Base-by-base conservation (phyloP, 345 rosid species). In the Gossypium sturtianum region DNA sequence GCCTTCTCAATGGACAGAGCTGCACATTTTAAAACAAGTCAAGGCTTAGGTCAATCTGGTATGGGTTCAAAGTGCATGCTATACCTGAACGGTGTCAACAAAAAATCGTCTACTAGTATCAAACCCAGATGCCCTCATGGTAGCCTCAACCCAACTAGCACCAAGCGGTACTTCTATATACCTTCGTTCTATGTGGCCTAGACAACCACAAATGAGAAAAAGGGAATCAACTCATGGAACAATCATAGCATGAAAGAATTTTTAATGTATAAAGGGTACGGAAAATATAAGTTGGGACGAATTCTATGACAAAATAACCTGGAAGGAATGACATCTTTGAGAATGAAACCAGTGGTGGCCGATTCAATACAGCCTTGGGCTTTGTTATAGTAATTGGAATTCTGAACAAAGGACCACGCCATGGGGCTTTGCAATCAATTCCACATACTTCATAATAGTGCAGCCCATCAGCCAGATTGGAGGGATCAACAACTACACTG, bases 61-160 rank as follows among this genome's bases (percentile, higher is more conserved):
- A 76, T 62, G 68, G 34, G 60, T 53, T 71, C 77, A 61, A 63
- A 25, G 16, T 17, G 44, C 41, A 72, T n/a, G 76, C 61, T 38
- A 51, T 83, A 95, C 99, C 97, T 95, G 99, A 78, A 95, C 88
- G 0, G 93, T 83, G 82, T 93, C 98, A 77, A 95, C 80, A 76
- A 81, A 95, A 80, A 91, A 95, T 70, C 90, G 84, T 66, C 99
- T 84, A 27, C 89, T 68, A 17, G 97, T 95, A 80, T 93, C 97
- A 85, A 95, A 93, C 65, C 89, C 97, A 0, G 84, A 95, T 75
- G 92, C 84, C 78, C 83, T 87, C 86, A 95, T 86, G 23, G 92
- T 90, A 65, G 98, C 99, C 89, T 95, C 99, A 80, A 87, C 97
- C 99, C 99, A 93, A 71, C 81, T 88, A 77, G 98, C 89, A 72